These are phyloP conservation scores for Melampsora abietis-canadensis DNA, from an alignment of 1,284 basidiomycete species.

Conservation along the genomic window DNA sequence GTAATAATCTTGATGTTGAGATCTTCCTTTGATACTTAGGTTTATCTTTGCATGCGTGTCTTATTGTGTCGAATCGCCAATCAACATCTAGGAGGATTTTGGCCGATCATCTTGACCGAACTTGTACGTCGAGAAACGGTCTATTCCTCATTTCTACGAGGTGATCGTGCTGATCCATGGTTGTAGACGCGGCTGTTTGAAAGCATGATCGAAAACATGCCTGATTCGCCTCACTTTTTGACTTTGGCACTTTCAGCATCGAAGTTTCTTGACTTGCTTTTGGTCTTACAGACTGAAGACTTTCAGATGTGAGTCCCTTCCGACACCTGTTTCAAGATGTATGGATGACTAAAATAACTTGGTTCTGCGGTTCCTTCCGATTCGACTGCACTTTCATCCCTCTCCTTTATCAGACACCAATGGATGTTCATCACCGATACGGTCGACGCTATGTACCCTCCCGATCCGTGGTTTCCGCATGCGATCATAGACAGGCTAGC, in stretches of 20 bases:
- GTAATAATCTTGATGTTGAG: not conserved
- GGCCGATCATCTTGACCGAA: slow-evolving; percentile 93
- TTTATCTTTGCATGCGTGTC: slow-evolving; percentile 85
- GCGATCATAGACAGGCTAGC: slow-evolving; percentile 79
- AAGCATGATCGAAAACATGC: slow-evolving; percentile 54
- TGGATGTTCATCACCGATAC: slow-evolving; percentile 99
- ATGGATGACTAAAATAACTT: slow-evolving; percentile 11
- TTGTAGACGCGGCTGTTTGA: slow-evolving; percentile 62
- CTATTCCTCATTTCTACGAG: not conserved
- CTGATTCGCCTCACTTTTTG: slow-evolving; percentile 55
- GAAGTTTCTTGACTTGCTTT: slow-evolving; percentile 87
- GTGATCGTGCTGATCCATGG: not conserved
- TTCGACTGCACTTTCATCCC: not conserved
- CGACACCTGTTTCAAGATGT: slow-evolving; percentile 2
- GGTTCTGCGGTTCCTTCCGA: slow-evolving; percentile 15
- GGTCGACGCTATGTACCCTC: slow-evolving; percentile 85
- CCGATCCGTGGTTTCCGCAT: slow-evolving; percentile 75
- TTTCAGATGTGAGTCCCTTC: slow-evolving; percentile 78
- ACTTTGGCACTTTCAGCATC: slow-evolving; percentile 78
- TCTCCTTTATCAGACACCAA: slow-evolving; percentile 67
- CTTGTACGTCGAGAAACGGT: slow-evolving; percentile 61
- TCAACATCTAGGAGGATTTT: slow-evolving; percentile 89
- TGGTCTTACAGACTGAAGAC: slow-evolving; percentile 90
- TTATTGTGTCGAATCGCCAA: slow-evolving; percentile 85
- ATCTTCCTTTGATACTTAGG: slow-evolving; percentile 50